Percentiles rank a stretch among this genome's conserved stretches.
Conservation (phyloP, 176 grass and related monocot genomes). For the Coix lacrymajobi region DNA sequence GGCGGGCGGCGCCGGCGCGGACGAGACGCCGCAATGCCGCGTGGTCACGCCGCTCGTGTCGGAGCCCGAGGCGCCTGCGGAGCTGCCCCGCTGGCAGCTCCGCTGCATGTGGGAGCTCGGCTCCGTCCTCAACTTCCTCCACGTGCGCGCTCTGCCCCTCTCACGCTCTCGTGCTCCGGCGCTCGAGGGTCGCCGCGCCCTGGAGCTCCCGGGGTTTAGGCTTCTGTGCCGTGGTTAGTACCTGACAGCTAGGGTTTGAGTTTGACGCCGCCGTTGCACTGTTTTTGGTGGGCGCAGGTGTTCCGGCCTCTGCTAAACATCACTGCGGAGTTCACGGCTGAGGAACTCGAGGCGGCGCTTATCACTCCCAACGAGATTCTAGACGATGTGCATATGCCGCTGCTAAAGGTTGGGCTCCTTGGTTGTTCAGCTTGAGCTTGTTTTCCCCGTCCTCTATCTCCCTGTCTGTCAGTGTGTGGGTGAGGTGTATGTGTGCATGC, state of each 20-base stretch:
- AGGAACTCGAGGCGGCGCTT: conserved; percentile 86
- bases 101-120: conserved; percentile 97
- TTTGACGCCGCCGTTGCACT: conserved; percentile 32
- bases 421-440: neutral
- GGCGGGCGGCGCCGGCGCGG: conserved; percentile 33
- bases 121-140: conserved; percentile 95
- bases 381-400: conserved; percentile 90
- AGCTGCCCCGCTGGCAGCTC: conserved; percentile 68
- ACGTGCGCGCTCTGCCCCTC: conserved; percentile 41
- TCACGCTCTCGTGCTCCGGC: neutral
- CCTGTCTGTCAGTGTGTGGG: neutral
- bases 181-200: neutral
- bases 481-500: neutral
- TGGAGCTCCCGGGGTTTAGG: neutral
- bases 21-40: conserved; percentile 56
- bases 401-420: conserved; percentile 72
- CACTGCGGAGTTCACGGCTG: conserved; percentile 70
- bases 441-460: neutral
- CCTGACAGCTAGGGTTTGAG: conserved; percentile 25
- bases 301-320: conserved; percentile 85
- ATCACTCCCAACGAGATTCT: conserved; percentile 71
- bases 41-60: conserved; percentile 77
- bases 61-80: conserved; percentile 59
- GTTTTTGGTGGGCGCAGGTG: conserved; percentile 46
- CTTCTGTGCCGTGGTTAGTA: neutral